Conservation (phyloP, 2,329 filamentous ascomycete genomes). For the Botrytis tulipae region DNA sequence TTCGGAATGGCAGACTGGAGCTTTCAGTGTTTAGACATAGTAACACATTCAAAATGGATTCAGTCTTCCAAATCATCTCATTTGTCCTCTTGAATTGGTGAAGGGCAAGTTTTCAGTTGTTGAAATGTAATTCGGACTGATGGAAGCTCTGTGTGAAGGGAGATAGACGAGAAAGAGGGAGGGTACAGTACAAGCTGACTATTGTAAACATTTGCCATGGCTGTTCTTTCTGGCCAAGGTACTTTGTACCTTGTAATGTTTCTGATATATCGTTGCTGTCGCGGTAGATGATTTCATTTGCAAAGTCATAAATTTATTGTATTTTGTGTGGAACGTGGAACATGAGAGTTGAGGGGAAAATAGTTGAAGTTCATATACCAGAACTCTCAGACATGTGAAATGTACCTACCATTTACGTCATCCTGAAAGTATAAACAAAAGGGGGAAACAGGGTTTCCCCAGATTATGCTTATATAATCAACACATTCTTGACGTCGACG, state of each 20-base stretch:
- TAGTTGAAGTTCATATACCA: background rate
- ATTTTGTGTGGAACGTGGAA: background rate
- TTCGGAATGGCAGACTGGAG: background rate
- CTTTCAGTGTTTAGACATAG: background rate
- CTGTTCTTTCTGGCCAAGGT: background rate
- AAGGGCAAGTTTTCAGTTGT: background rate
- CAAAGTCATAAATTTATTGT: background rate
- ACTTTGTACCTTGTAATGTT: background rate
- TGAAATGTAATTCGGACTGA: background rate
- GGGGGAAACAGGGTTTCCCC: constrained; percentile 2
- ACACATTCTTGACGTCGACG: background rate
- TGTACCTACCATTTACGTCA: background rate
- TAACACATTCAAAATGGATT: background rate
- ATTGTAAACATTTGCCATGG: constrained; percentile 42
- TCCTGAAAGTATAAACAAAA: background rate
- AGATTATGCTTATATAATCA: constrained; percentile 3
- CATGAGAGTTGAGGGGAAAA: background rate
- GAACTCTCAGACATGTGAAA: background rate
- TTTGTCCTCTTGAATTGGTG: background rate
- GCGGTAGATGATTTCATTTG: background rate
- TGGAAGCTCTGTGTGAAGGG: background rate
- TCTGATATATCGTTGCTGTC: background rate
- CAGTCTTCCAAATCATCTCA: background rate
- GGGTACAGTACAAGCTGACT: constrained; percentile 43
- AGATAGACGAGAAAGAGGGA: background rate